phyloP scores from a whole-genome alignment of 2,329 filamentous ascomycete species.

The Sporothrix euskadiensis region DNA sequence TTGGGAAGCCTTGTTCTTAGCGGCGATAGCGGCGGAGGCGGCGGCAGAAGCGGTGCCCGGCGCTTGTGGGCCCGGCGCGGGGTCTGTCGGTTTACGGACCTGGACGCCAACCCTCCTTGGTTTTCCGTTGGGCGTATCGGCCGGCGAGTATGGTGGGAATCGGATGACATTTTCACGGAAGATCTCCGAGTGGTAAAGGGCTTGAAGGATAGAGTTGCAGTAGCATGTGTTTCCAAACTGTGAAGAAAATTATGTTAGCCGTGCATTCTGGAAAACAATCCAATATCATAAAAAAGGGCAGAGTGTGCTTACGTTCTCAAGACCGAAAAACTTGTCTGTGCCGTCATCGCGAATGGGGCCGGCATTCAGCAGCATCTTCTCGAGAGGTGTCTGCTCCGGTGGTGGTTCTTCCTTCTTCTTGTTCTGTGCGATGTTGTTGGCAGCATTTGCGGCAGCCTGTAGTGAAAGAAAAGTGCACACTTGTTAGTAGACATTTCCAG shows the following conservation, averaged over 20 bases:
- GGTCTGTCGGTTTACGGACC: slow-evolving; percentile 44
- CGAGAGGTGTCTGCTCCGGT: slow-evolving; percentile 62
- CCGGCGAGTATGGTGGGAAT: slow-evolving; percentile 73
- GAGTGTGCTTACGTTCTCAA: slow-evolving; percentile 80
- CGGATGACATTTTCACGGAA: slow-evolving; percentile 94
- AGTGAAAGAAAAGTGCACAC: not conserved
- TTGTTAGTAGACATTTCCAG: not conserved
- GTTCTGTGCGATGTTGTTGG: slow-evolving; percentile 43
- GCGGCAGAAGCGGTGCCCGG: slow-evolving; percentile 39
- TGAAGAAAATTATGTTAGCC: slow-evolving; percentile 40
- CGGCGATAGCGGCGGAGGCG: slow-evolving; percentile 25
- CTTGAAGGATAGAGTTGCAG: slow-evolving; percentile 97
- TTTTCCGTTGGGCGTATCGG: slow-evolving; percentile 66
- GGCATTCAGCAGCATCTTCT: slow-evolving; percentile 77
- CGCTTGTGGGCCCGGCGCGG: slow-evolving; percentile 36
- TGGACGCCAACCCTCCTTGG: slow-evolving; percentile 60
- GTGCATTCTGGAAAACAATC: not conserved
- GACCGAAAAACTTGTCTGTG: slow-evolving; percentile 96
- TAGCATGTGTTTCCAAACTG: slow-evolving; percentile 99
- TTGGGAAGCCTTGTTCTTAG: slow-evolving; percentile 50
- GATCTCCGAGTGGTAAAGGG: slow-evolving; percentile 89
- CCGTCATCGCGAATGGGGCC: slow-evolving; percentile 82
- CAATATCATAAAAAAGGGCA: slow-evolving; percentile 15
- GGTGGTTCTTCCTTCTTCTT: slow-evolving; percentile 59
- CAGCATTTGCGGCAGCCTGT: slow-evolving; percentile 49